A percentile compares a stretch with the other conserved stretches of the same genome.
These are phyloP conservation scores for Naganishia sp. DNA, from an alignment of 1,284 basidiomycete genomes.

Conservation along the genomic window DNA sequence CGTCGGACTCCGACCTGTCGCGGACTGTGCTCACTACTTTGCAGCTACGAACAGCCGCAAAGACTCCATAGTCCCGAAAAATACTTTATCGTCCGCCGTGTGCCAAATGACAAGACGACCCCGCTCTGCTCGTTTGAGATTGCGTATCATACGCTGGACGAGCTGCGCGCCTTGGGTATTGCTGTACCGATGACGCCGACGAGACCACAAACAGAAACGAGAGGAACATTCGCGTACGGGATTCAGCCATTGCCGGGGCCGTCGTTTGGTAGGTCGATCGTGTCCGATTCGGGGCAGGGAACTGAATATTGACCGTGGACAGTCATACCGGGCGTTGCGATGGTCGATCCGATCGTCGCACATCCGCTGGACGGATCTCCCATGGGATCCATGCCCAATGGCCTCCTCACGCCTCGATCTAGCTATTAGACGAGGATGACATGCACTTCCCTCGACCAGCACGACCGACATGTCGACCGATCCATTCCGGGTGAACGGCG, in stretches of 20 bases:
- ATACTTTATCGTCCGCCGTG: constrained; percentile 10
- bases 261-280: background rate
- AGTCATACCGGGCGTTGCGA: background rate
- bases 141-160: constrained; percentile 4
- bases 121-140: constrained; percentile 9
- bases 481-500: background rate
- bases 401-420: constrained; percentile 1
- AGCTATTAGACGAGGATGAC: background rate
- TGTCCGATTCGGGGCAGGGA: too few relatives aligned
- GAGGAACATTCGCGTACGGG: too few relatives aligned
- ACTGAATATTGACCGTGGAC: background rate
- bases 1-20: background rate
- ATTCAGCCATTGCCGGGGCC: background rate
- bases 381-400: background rate
- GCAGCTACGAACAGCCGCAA: constrained; percentile 1
- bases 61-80: background rate
- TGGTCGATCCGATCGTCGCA: background rate
- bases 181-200: background rate
- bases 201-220: too few relatives aligned
- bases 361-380: background rate
- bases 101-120: constrained; percentile 4
- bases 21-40: background rate
- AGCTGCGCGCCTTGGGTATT: constrained; percentile 6
- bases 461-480: background rate
- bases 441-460: background rate